These are phyloP conservation scores for Ustilago curta DNA, from an alignment of 1,284 basidiomycete genomes.

Conservation along the genomic window DNA sequence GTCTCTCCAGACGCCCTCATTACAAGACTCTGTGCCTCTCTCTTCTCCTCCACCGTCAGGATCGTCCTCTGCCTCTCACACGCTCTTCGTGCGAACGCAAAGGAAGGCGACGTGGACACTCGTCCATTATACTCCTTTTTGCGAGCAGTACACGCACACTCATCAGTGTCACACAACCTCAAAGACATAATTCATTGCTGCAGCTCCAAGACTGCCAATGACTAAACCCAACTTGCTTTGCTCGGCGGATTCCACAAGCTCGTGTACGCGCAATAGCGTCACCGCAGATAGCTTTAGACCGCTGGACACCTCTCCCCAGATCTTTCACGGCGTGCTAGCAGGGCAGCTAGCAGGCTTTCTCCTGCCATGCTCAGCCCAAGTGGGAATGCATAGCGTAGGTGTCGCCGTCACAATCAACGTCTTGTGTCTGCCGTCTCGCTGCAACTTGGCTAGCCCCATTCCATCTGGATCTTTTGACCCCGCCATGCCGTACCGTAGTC, in stretches of 20 bases:
- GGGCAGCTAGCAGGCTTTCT: background rate
- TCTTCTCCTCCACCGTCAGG: background rate
- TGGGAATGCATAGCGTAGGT: too few relatives aligned
- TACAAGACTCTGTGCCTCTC: background rate
- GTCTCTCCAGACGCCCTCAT: background rate
- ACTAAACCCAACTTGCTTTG: background rate
- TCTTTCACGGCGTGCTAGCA: background rate
- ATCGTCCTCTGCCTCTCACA: background rate
- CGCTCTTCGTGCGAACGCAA: background rate
- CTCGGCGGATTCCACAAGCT: background rate
- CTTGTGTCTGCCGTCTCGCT: background rate
- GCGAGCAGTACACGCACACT: background rate
- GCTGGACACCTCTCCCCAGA: background rate
- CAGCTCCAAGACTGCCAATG: background rate
- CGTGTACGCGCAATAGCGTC: slow-evolving; percentile 1
- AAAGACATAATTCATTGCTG: background rate
- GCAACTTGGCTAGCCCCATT: background rate
- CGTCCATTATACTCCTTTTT: background rate
- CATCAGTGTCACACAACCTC: background rate
- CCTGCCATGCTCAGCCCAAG: background rate
- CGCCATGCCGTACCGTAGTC: background rate
- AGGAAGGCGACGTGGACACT: background rate
- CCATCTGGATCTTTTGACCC: background rate
- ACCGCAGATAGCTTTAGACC: slow-evolving; percentile 1
- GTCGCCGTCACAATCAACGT: too few relatives aligned